These are phyloP conservation scores for Sherardia arvensis DNA, from an alignment of 257 asterid genomes.

Conservation along the genomic window DNA sequence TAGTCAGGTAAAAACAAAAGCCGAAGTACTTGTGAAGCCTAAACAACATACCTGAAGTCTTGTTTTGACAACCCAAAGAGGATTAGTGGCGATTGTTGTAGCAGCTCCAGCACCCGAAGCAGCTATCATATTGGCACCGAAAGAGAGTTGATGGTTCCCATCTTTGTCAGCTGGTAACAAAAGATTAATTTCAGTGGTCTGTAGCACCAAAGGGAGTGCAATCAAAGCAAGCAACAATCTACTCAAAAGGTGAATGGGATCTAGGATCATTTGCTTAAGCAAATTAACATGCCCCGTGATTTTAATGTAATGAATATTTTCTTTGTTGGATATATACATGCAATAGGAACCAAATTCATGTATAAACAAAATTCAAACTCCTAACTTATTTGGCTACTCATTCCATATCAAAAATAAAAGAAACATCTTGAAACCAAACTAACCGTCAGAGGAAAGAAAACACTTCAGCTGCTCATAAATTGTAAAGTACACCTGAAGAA, in stretches of 20 bases:
- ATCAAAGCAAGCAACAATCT: not conserved
- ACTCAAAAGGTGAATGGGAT: not conserved
- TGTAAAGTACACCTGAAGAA: slow-evolving; percentile 85
- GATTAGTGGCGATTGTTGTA: slow-evolving; percentile 76
- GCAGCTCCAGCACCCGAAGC: slow-evolving; percentile 99
- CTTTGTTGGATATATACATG: not conserved
- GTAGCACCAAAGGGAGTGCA: not conserved
- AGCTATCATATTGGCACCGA: slow-evolving; percentile 89
- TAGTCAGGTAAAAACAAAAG: not conserved
- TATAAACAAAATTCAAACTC: not conserved
- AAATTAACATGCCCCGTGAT: not conserved
- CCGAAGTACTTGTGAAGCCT: slow-evolving; percentile 1
- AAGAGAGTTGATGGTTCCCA: slow-evolving; percentile 67
- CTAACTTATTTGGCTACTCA: not conserved
- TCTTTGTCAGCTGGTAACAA: slow-evolving; percentile 36
- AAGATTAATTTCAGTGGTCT: slow-evolving; percentile 1
- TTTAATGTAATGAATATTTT: not conserved
- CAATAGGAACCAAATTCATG: not conserved
- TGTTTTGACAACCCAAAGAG: slow-evolving; percentile 98
- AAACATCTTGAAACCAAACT: slow-evolving; percentile 19
- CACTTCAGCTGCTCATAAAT: slow-evolving; percentile 80
- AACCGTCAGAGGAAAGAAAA: slow-evolving; percentile 73
- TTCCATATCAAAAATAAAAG: not conserved
- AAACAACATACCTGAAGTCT: slow-evolving; percentile 65
- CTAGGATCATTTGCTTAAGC: not conserved